Conservation (phyloP, 169 alveolate species). For the Toxoplasma gondii region DNA sequence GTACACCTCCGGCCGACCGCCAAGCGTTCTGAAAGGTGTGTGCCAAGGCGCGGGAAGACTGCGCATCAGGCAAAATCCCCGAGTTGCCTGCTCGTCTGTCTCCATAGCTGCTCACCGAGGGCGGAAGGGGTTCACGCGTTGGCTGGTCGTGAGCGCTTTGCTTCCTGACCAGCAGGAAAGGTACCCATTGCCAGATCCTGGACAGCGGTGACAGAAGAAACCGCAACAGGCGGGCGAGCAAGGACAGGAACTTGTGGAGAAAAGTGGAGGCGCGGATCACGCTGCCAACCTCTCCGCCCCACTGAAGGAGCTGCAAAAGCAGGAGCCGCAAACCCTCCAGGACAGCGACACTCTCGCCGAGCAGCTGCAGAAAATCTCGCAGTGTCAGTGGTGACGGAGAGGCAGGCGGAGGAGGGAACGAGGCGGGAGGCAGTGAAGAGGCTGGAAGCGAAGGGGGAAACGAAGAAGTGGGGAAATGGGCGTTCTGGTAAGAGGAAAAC, state of each 20-base stretch:
- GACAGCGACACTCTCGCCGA: constrained; percentile 56
- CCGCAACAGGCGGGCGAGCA: neutral
- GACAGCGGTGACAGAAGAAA: neutral
- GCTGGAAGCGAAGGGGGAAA: neutral
- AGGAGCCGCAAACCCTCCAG: constrained; percentile 45
- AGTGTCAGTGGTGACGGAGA: constrained; percentile 26
- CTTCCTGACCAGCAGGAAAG: neutral
- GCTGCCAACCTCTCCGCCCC: constrained; percentile 45
- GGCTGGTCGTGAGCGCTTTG: neutral
- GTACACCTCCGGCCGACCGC: neutral
- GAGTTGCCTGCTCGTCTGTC: no score
- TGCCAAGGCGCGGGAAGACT: neutral
- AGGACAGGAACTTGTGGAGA: neutral
- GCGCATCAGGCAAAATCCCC: neutral
- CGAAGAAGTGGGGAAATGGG: neutral
- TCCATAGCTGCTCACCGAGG: no score
- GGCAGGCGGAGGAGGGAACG: neutral
- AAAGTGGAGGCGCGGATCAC: constrained; percentile 7
- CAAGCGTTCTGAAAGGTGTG: neutral
- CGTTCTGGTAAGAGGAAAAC: no score
- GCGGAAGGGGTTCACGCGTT: no score
- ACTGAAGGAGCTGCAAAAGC: constrained; percentile 48
- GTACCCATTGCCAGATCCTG: neutral
- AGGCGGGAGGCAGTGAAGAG: neutral
- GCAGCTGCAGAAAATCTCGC: constrained; percentile 30